Evolutionary conservation across 495 filamentous ascomycete genomes (phyloP), one percentile per base, ranked within the genome.

Genomic region (Elasticomyces elasticus): DNA sequence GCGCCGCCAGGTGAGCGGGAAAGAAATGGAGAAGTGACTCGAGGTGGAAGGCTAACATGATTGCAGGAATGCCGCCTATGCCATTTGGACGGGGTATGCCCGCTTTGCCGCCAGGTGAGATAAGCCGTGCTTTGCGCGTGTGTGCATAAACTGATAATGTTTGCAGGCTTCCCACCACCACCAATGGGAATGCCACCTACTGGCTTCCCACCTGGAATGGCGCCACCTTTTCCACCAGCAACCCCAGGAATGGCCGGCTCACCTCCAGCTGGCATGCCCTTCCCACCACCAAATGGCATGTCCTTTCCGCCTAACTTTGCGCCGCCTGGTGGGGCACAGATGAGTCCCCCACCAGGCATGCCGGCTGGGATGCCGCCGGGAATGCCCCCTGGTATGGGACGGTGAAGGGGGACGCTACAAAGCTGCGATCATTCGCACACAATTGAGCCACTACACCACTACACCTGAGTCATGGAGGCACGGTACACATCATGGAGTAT

Each of bases 221-320:
- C 81, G 66, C 79, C 83, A 0, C 83, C 83, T 3, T 88, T 90
- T 19, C 35, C 35, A 17, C 35, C 35, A 64, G 79, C 80, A 11
- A 40, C 35, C 19, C 35, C 35, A 15, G 35, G 35, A 12, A 40
- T 40, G 35, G 35, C 26, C 26, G 49, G 49, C 19, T 56, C 62
- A 44, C 51, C 58, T 12, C 46, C 55, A 17, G 54, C 42, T 10
- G 41, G 35, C 38, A 51, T 59, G 48, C 59, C 62, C 15, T 61
- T 64, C 45, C 55, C 57, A 12, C 60, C 57, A 26, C 62, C 62
- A 31, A 52, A 56, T n/a, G n/a, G n/a, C 27, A 55, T 60, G 63
- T 57, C 62, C 24, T 65, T 63, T 46, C 61, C 61, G 22, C 65
- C 22, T 4, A 19, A 15, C 25, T 47, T 59, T 15, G 27, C 55